Evolutionary conservation across 2,329 filamentous ascomycete genomes (phyloP).

Genomic region (Fusarium scirpi): DNA sequence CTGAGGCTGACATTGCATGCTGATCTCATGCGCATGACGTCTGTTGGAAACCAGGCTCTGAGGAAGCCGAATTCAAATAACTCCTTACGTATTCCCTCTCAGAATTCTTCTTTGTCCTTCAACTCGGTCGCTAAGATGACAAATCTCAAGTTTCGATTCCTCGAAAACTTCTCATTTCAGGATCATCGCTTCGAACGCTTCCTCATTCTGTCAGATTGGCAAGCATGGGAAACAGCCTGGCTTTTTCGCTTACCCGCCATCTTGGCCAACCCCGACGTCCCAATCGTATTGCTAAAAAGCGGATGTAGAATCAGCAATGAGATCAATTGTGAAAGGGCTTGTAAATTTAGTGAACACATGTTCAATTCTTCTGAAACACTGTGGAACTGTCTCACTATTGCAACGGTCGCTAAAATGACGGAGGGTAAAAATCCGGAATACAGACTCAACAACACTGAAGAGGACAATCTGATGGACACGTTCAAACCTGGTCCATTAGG

Average conservation of each 20-base stretch:
- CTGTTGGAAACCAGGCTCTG: neutral
- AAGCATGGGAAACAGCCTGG: conserved; percentile 3
- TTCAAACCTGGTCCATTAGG: accelerated
- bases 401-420: conserved; percentile 5
- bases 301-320: neutral
- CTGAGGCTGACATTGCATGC: neutral
- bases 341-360: neutral
- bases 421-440: neutral
- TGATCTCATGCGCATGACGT: neutral
- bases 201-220: neutral
- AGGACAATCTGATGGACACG: accelerated
- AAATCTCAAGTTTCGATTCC: no score
- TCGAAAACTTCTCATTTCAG: accelerated
- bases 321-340: neutral
- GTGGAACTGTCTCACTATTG: conserved; percentile 23
- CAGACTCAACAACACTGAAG: neutral
- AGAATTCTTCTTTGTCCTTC: no score
- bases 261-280: neutral
- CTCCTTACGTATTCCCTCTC: accelerated
- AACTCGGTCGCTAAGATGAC: no score
- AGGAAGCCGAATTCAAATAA: accelerated
- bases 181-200: neutral
- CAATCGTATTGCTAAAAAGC: neutral
- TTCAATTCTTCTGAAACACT: conserved; percentile 16
- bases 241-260: neutral